Conservation (phyloP, 257 asterid genomes). For the Solanum neorickii region DNA sequence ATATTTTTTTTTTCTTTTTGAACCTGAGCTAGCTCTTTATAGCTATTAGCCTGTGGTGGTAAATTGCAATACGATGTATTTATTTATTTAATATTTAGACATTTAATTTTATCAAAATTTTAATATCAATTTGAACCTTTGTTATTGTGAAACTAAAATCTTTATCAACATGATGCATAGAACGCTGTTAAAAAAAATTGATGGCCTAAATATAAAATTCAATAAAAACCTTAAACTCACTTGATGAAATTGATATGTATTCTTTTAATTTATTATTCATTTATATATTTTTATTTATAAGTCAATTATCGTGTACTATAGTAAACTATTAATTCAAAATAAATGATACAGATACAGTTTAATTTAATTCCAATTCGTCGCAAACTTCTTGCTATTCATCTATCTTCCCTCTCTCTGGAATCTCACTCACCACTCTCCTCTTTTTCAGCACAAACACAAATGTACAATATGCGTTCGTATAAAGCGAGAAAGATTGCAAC, state of each 20-base stretch:
- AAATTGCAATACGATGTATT: not conserved
- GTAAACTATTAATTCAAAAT: no score
- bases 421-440: not conserved
- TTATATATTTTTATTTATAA: not conserved
- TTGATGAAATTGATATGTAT: not conserved
- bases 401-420: no score
- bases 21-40: not conserved
- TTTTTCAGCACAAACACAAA: no score
- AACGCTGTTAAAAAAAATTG: not conserved
- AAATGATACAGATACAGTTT: not conserved
- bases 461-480: no score
- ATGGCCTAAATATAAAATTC: not conserved
- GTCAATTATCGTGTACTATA: not conserved
- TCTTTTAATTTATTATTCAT: not conserved
- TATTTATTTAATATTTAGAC: not conserved
- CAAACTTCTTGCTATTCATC: no score
- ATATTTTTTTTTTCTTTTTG: not conserved
- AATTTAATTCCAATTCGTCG: rapidly evolving
- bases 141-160: not conserved
- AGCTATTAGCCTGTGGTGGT: not conserved
- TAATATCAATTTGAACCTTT: not conserved
- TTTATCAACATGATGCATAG: not conserved
- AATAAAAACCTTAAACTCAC: not conserved
- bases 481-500: no score
- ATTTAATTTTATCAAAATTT: not conserved